Conservation (phyloP, 805 yeast genomes). For the Cyberlindnera petersonii region DNA sequence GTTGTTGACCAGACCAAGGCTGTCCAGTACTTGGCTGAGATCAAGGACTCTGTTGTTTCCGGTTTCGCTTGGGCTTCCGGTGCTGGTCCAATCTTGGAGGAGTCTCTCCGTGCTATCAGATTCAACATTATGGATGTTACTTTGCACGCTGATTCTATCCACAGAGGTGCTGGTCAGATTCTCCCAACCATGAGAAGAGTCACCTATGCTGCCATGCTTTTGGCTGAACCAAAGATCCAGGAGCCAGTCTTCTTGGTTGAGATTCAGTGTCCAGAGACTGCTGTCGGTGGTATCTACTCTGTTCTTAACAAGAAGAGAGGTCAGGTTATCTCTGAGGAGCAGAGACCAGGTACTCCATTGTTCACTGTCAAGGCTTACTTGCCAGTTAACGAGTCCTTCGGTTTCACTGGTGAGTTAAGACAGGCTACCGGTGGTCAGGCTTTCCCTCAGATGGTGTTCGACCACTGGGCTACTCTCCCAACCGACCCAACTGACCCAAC, state of each 20-base stretch:
- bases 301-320: conserved; percentile 99
- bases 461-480: conserved; percentile 90
- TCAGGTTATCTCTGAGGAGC: conserved; percentile 98
- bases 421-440: conserved; percentile 99
- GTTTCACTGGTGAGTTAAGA: conserved; percentile 99
- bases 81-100: conserved; percentile 99
- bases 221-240: conserved; percentile 98
- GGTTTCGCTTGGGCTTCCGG: conserved; percentile 99
- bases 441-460: conserved; percentile 99
- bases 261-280: conserved; percentile 98
- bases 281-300: conserved; percentile 99
- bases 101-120: conserved; percentile 93
- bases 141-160: conserved; percentile 99
- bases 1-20: conserved; percentile 99
- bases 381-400: conserved; percentile 99
- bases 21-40: conserved; percentile 97
- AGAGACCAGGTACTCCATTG: conserved; percentile 99
- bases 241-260: conserved; percentile 99
- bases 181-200: conserved; percentile 99
- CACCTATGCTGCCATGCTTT: conserved; percentile 95
- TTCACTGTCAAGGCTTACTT: conserved; percentile 99
- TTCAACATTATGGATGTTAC: conserved; percentile 98
- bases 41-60: conserved; percentile 99
- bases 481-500: conserved; percentile 93
- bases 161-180: conserved; percentile 99